Base-by-base conservation (phyloP, 768 basidiomycete species). In the Panellus pusillus region DNA sequence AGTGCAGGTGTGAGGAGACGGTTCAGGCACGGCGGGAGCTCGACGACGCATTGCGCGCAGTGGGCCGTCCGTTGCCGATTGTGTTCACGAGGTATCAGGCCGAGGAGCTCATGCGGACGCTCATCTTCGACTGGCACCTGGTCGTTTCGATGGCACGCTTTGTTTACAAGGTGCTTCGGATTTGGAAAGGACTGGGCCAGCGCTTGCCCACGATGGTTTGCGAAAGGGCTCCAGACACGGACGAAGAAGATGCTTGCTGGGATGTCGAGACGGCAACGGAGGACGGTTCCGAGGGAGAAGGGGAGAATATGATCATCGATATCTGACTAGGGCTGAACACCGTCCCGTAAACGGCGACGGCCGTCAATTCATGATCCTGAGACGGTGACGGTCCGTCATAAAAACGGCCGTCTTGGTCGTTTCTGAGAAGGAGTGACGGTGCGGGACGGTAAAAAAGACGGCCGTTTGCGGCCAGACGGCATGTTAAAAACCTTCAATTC, bases 111-210 rank as follows among this genome's bases (percentile, higher is more conserved):
- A 19, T 50, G 48, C 40, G 28, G 6, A 19, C 38, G 24, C 18
- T 50, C 4, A 50, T 50, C 19, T 50, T 50, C 28, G 38, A 40
- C n/a, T n/a, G n/a, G n/a, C n/a, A n/a, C n/a, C n/a, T n/a, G n/a
- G n/a, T n/a, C n/a, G n/a, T n/a, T n/a, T 38, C 48, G 11, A 42
- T 43, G 49, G 49, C 49, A 27, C 39, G 49, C 12, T 50, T 50
- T 31, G 40, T 50, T 9, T 50, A 41, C 17, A 11, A 31, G n/a
- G 49, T 50, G 6, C 19, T 27, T 13, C 17, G 27, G 20, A 17
- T 6, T 8, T 50, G 49, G 49, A 3, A 17, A 6, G 40, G 38
- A 20, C 42, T 50, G 12, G 38, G 49, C 1, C 17, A 39, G 15
- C 38, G 17, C 9, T n/a, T 50, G 11, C 49, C 49, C 13, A 27